These are phyloP conservation scores for Aurifilum marmelostoma DNA, from an alignment of 2,329 filamentous ascomycete genomes.

Conservation along the genomic window DNA sequence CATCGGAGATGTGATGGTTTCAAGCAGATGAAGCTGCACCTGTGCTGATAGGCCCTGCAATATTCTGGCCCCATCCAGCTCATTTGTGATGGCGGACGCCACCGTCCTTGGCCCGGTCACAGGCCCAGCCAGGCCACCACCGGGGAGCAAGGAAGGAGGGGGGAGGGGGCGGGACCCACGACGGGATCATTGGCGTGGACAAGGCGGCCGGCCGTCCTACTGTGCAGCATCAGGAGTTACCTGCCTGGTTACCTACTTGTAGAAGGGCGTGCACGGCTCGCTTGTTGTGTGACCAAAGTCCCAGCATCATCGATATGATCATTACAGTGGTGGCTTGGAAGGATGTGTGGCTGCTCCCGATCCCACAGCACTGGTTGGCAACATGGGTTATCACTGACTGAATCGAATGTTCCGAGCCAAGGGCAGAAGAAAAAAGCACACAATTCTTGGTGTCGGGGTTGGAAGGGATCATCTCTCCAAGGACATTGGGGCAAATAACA, in stretches of 20 bases:
- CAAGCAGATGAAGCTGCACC: conserved; percentile 8
- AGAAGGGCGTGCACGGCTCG: neutral
- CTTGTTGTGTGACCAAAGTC: neutral
- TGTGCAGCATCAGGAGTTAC: neutral
- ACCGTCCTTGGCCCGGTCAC: neutral
- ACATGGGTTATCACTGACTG: neutral
- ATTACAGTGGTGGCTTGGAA: neutral
- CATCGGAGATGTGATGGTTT: conserved; percentile 5
- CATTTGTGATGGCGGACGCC: conserved; percentile 7
- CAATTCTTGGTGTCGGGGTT: neutral
- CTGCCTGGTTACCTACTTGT: no score
- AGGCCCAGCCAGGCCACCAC: neutral
- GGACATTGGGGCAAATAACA: neutral
- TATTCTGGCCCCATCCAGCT: conserved; percentile 4
- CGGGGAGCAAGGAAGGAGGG: neutral
- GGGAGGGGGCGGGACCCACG: neutral
- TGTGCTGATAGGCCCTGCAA: neutral
- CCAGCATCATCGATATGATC: neutral
- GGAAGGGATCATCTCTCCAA: neutral
- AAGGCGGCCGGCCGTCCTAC: neutral
- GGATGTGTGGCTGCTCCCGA: neutral
- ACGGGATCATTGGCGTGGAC: neutral
- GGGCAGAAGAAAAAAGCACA: neutral
- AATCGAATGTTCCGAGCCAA: neutral
- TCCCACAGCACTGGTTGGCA: neutral